Evolutionary conservation across 1,139 yeast species (phyloP), one percentile per base, ranked within the genome.

Genomic region (Hansenula lynferdii): DNA sequence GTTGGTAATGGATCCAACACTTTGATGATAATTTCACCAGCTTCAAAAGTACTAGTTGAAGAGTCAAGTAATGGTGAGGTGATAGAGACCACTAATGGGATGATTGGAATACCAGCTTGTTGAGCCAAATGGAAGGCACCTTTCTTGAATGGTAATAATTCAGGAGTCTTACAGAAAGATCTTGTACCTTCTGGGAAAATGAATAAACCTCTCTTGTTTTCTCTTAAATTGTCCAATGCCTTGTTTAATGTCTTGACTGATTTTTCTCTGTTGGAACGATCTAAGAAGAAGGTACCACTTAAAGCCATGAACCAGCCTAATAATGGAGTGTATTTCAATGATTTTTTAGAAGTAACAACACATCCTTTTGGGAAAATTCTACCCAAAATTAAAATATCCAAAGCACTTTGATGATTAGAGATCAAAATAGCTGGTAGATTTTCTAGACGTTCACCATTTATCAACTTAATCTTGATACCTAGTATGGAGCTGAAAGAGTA

Each of bases 51-150:
- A 43, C 67, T 70, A 21, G 56, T 53, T 48, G 75, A 74, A 35
- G 85, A 66, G 53, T 78, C 75, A 65, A 85, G 76, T 31, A 94
- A 61, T 28, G 77, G 75, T 7, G 95, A 81, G 41, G 95, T 85
- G 64, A 92, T 94, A 31, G 90, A 76, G 8, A 87, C 86, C 8
- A 86, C 95, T 33, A 85, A 70, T 4, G 99, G 98, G 12, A 92
- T 78, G 34, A 92, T 69, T 19, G 97, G 97, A 26, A 92, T 79
- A 30, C 78, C 79, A 4, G 96, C 96, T 62, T 90, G 95, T 45
- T 84, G 84, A 11, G 99, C 98, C 55, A 92, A 73, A 62, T 92
- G 96, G 77, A 94, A 94, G 0, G 97, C 97, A 36, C 99, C 99
- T 59, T 94, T 94, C 62, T 92, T 92, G 64, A 92, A 86, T 1